Conservation (phyloP, 129 eudicot genomes). For the Flaveria sonorensis region DNA sequence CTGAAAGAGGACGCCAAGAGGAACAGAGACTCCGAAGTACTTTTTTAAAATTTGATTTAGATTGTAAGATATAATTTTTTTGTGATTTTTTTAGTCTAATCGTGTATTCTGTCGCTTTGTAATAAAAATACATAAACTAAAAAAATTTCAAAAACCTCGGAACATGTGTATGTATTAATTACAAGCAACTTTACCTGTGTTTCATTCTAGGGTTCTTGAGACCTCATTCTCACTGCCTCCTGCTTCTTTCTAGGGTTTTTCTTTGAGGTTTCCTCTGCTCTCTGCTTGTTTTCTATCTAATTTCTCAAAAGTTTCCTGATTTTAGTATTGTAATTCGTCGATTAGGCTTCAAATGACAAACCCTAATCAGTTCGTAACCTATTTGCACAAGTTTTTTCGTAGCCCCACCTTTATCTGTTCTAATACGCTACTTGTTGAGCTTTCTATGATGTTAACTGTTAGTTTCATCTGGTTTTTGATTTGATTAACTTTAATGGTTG, state of each 20-base stretch:
- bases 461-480: background rate
- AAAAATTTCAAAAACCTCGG: no score
- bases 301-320: background rate
- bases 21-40: no score
- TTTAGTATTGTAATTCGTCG: background rate
- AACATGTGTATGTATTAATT: background rate
- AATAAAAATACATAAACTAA: no score
- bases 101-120: no score
- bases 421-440: background rate
- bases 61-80: no score
- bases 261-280: conserved; percentile 24
- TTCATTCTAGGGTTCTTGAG: background rate
- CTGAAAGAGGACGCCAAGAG: no score
- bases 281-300: background rate
- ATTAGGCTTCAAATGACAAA: background rate
- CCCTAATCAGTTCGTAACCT: conserved; percentile 18
- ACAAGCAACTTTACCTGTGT: background rate
- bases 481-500: background rate
- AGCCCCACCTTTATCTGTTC: background rate
- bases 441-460: background rate
- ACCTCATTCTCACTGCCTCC: conserved; percentile 27
- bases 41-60: no score
- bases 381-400: conserved; percentile 7
- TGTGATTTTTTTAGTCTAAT: no score
- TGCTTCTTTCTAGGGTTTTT: conserved; percentile 34